Evolutionary conservation across 495 filamentous ascomycete species (phyloP), one percentile per base, ranked within the genome.

Genomic region (Clohesyomyces aquaticus): DNA sequence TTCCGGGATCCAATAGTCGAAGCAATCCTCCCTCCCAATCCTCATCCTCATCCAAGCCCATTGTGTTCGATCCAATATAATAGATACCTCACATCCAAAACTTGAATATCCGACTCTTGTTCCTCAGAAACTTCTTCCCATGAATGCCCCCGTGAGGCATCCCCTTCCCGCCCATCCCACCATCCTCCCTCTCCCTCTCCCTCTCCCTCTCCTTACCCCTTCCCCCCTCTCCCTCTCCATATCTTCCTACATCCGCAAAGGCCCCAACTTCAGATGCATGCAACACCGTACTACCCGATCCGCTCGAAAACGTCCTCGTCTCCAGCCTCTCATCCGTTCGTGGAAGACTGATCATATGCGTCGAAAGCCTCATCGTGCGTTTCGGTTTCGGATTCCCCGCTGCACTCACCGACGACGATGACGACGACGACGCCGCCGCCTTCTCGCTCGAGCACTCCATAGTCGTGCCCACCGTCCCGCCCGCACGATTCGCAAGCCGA

Each of bases 401-500:
- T n/a, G n/a, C n/a, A n/a, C n/a, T n/a, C n/a, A n/a, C n/a, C n/a
- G n/a, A n/a, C n/a, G n/a, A n/a, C n/a, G n/a, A n/a, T n/a, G n/a
- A n/a, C n/a, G n/a, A n/a, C n/a, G n/a, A n/a, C n/a, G n/a, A n/a
- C n/a, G 64, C 35, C 42, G 66, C 70, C 10, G 29, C 58, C 48
- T 68, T 68, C 11, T 59, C 53, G 51, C 50, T 61, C 8, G 55
- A 61, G 42, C 59, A 55, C 50, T 54, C 57, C 23, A 26, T 55
- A 22, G 53, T 48, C 14, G 65, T 66, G 8, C n/a, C n/a, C n/a
- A n/a, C n/a, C n/a, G n/a, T n/a, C n/a, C n/a, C n/a, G n/a, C n/a
- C n/a, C n/a, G 70, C 68, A 6, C 59, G 60, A 63, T 75, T 72
- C 3, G 47, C 64, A 21, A 67, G 21, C 23, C 64, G 46, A 42